Evolutionary conservation across 805 yeast species (phyloP).

Genomic region (Candida taoyuanica): DNA sequence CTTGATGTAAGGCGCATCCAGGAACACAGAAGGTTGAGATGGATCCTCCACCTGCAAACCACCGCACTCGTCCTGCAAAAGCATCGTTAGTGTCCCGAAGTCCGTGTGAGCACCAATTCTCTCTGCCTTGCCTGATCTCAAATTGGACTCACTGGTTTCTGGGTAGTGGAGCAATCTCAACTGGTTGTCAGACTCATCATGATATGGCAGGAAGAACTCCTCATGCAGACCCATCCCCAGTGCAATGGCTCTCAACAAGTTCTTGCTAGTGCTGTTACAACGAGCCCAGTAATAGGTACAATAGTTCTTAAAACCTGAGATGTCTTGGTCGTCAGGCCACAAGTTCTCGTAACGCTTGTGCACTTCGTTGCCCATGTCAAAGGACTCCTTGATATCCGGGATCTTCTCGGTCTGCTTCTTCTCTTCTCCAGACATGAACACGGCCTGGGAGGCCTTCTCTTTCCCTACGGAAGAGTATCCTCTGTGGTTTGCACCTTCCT

Average conservation of each 20-base stretch:
- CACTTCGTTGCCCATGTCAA: conserved; percentile 23
- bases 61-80: conserved; percentile 25
- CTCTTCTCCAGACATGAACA: conserved; percentile 14
- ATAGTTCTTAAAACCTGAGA: conserved; percentile 24
- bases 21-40: conserved; percentile 14
- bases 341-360: conserved; percentile 17
- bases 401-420: conserved; percentile 12
- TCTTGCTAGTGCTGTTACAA: conserved; percentile 14
- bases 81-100: conserved; percentile 26
- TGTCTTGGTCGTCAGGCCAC: conserved; percentile 26
- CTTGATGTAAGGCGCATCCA: conserved; percentile 20
- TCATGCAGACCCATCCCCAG: conserved; percentile 23
- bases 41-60: conserved; percentile 26
- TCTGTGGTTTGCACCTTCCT: conserved; percentile 25
- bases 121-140: conserved; percentile 21
- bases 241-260: conserved; percentile 23
- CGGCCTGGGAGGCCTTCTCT: conserved; percentile 28
- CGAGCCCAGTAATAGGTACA: conserved; percentile 19
- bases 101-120: conserved; percentile 28
- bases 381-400: conserved; percentile 29
- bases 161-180: conserved; percentile 25
- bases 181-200: conserved; percentile 23
- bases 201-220: conserved; percentile 21
- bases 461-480: conserved; percentile 27
- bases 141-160: conserved; percentile 17